Base-by-base conservation (phyloP, 805 yeast species). In the Spencermartinsiella europaea region DNA sequence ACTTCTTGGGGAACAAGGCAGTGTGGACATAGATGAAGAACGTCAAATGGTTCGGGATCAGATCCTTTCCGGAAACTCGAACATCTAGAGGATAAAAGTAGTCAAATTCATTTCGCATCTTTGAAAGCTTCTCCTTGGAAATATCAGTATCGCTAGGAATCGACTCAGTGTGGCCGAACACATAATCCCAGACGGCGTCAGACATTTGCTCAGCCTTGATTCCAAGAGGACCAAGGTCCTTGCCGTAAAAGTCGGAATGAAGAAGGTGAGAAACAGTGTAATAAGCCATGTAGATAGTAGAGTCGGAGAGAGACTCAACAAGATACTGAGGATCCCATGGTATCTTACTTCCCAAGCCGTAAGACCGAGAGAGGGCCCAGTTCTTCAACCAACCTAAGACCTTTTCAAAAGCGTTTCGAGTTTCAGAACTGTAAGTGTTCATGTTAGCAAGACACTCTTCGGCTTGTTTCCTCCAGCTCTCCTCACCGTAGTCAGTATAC, bases 311-410 rank as follows among this genome's bases (percentile, higher is more conserved):
- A 17, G 96, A 88, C 72, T 93, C 99, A 47, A 93, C 91, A 61
- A 93, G 77, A 63, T 85, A 90, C 64, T 83, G 82, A 55, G 85
- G 83, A 72, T 93, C 99, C 99, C 99, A 93, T 49, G 99, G 99
- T 56, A 93, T 79, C 63, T 73, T 82, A 48, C 97, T 81, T 66
- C 99, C 99, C 57, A 93, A 76, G 65, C 99, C 99, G 59, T 87
- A 93, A 47, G 95, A 83, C 75, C 99, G 85, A 48, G 95, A 87
- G 49, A 93, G 87, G 44, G 99, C 98, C 99, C 99, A 93, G 74
- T 89, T 90, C 72, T 84, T 86, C 62, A 93, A 79, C 99, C 99
- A 93, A 57, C 83, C 95, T 61, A 93, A 75, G 48, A 86, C 95
- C 67, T 89, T 90, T 69, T 89, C 96, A 60, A 93, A 91, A 4